Percentiles rank a stretch among this genome's conserved stretches.
phyloP scores from a whole-genome alignment of 2,329 filamentous ascomycete genomes.

The Pseudopithomyces maydicus region DNA sequence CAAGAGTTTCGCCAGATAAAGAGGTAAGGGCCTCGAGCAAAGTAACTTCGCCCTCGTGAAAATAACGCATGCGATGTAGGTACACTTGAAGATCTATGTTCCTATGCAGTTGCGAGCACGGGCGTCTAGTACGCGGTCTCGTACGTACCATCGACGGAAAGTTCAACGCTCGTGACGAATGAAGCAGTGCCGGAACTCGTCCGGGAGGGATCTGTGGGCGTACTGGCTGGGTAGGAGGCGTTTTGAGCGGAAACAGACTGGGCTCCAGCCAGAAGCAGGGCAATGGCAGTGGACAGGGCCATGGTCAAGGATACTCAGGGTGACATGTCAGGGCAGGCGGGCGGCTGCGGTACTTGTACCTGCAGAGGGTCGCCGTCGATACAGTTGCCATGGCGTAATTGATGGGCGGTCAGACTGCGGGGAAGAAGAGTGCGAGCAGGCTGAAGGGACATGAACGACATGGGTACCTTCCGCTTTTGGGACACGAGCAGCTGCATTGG shows the following conservation, averaged over 20 bases:
- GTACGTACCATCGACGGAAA: slow-evolving; percentile 17
- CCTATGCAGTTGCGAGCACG: not conserved
- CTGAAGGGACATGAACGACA: not conserved
- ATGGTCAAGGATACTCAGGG: not conserved
- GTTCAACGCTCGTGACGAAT: slow-evolving; percentile 14
- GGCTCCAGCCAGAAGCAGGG: slow-evolving; percentile 7
- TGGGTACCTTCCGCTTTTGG: not conserved
- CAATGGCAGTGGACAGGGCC: not conserved
- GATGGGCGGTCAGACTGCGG: not conserved
- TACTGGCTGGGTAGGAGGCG: slow-evolving; percentile 7
- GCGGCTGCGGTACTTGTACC: not conserved
- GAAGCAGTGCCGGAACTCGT: slow-evolving; percentile 13
- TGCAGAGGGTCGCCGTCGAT: not conserved
- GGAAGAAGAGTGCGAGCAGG: not conserved
- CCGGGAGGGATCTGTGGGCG: slow-evolving; percentile 1
- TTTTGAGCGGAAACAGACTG: slow-evolving; percentile 8
- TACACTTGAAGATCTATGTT: too few relatives aligned
- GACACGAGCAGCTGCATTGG: not conserved
- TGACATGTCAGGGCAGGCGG: not conserved
- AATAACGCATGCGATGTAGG: not conserved
- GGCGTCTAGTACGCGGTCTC: not conserved
- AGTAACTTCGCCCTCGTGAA: too few relatives aligned
- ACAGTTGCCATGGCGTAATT: not conserved
- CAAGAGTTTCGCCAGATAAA: too few relatives aligned
- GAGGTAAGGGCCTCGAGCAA: too few relatives aligned